These are phyloP conservation scores for Eucalyptus marginata DNA, from an alignment of 345 rosid genomes.

Conservation along the genomic window DNA sequence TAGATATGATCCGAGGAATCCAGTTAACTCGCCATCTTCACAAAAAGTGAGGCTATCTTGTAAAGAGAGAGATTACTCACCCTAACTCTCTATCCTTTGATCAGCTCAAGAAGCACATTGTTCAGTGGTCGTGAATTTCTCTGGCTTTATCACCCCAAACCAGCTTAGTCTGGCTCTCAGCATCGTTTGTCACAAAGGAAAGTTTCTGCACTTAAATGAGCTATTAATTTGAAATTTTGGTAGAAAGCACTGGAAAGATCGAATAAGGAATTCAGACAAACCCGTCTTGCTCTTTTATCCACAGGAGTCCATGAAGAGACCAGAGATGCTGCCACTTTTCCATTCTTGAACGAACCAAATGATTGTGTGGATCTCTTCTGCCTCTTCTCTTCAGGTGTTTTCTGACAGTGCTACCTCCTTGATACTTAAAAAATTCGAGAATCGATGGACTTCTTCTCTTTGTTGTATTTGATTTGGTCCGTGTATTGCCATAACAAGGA, in stretches of 20 bases:
- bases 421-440: conserved; percentile 71
- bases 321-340: conserved; percentile 22
- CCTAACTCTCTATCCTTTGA: background rate
- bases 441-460: conserved; percentile 76
- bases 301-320: conserved; percentile 42
- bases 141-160: conserved; percentile 53
- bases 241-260: background rate
- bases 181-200: conserved; percentile 35
- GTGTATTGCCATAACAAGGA: conserved; percentile 14
- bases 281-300: conserved; percentile 77
- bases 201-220: conserved; percentile 38
- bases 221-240: background rate
- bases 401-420: conserved; percentile 36
- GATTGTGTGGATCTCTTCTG: conserved; percentile 32
- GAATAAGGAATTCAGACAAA: background rate
- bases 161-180: conserved; percentile 64
- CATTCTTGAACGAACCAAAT: conserved; percentile 15
- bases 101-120: background rate
- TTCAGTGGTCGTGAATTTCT: background rate
- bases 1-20: background rate
- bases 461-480: conserved; percentile 21
- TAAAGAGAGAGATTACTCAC: background rate
- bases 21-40: background rate
- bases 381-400: conserved; percentile 40
- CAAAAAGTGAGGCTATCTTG: background rate